A percentile compares a stretch with the other conserved stretches of the same genome.
These are phyloP conservation scores for Neopestalotiopsis rosae DNA, from an alignment of 2,329 filamentous ascomycete species.

Conservation along the genomic window DNA sequence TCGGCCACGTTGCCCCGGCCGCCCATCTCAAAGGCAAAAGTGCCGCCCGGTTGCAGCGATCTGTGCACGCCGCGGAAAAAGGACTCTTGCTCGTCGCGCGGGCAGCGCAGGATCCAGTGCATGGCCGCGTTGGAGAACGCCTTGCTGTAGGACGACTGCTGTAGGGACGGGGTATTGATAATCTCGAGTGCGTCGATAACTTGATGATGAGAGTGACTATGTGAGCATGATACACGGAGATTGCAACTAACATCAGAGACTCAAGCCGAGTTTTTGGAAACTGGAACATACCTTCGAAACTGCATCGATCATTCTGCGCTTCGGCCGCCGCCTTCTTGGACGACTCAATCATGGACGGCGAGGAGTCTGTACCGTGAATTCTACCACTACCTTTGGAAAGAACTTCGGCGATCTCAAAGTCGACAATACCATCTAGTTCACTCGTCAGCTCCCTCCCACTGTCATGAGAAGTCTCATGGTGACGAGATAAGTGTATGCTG, in stretches of 20 bases:
- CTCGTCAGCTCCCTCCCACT: not conserved
- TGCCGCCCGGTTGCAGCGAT: conserved; percentile 59
- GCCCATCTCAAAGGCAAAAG: conserved; percentile 74
- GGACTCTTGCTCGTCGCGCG: conserved; percentile 43
- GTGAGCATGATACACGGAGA: not conserved
- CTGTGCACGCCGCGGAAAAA: conserved; percentile 60
- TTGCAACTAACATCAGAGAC: not conserved
- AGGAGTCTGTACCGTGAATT: conserved; percentile 65
- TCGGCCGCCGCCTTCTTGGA: conserved; percentile 47
- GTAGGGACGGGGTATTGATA: conserved; percentile 38
- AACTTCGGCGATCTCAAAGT: conserved; percentile 55
- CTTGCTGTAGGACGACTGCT: conserved; percentile 52
- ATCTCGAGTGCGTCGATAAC: conserved; percentile 54
- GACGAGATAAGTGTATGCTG: not conserved
- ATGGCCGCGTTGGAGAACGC: conserved; percentile 71
- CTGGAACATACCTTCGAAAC: conserved; percentile 47
- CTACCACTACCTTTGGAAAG: conserved; percentile 50
- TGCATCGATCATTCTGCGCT: conserved; percentile 41
- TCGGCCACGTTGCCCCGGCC: conserved; percentile 72
- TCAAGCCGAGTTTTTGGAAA: not conserved
- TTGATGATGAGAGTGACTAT: conserved; percentile 28
- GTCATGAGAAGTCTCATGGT: not conserved
- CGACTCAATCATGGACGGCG: conserved; percentile 61
- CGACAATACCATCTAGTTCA: conserved; percentile 60
- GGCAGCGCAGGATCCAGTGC: conserved; percentile 66